Conservation (phyloP, 2,329 filamentous ascomycete species). For the Neonectria neomacrospora region DNA sequence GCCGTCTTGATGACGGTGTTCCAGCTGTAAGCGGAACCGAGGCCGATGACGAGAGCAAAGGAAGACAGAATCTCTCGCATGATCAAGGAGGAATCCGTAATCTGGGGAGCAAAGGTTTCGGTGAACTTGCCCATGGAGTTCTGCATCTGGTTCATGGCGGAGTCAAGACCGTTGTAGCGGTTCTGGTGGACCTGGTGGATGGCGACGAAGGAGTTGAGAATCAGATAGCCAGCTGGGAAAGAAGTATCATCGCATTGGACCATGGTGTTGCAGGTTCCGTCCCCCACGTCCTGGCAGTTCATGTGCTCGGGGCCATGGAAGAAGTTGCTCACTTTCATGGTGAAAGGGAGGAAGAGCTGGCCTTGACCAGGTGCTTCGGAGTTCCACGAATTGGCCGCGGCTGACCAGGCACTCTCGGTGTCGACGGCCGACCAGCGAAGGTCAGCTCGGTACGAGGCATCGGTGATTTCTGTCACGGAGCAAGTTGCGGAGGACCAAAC, state of each 20-base stretch:
- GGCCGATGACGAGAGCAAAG: slow-evolving; percentile 6
- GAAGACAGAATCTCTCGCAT: slow-evolving; percentile 10
- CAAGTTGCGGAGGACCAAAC: slow-evolving; percentile 8
- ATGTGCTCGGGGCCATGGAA: slow-evolving; percentile 14
- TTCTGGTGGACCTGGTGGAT: slow-evolving; percentile 15
- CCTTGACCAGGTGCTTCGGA: background rate
- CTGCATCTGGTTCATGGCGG: slow-evolving; percentile 15
- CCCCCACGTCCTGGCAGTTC: slow-evolving; percentile 13
- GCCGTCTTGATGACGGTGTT: slow-evolving; percentile 14
- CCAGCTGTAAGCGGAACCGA: slow-evolving; percentile 13
- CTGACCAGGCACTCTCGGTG: slow-evolving; percentile 2
- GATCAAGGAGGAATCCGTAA: background rate
- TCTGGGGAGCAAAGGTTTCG: slow-evolving; percentile 10
- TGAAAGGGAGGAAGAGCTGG: slow-evolving; percentile 6
- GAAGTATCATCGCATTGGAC: slow-evolving; percentile 3
- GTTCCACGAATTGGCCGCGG: slow-evolving; percentile 16
- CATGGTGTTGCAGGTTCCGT: slow-evolving; percentile 14
- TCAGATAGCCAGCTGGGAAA: slow-evolving; percentile 10
- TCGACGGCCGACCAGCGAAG: slow-evolving; percentile 7
- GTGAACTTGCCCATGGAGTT: slow-evolving; percentile 6
- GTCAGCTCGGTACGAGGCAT: slow-evolving; percentile 8
- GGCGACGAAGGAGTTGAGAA: slow-evolving; percentile 17
- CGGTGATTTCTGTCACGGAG: slow-evolving; percentile 8
- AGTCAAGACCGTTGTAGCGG: slow-evolving; percentile 10
- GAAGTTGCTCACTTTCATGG: slow-evolving; percentile 18